phyloP scores from a whole-genome alignment of 140 eudicot species.

The Bidens hawaiensis region DNA sequence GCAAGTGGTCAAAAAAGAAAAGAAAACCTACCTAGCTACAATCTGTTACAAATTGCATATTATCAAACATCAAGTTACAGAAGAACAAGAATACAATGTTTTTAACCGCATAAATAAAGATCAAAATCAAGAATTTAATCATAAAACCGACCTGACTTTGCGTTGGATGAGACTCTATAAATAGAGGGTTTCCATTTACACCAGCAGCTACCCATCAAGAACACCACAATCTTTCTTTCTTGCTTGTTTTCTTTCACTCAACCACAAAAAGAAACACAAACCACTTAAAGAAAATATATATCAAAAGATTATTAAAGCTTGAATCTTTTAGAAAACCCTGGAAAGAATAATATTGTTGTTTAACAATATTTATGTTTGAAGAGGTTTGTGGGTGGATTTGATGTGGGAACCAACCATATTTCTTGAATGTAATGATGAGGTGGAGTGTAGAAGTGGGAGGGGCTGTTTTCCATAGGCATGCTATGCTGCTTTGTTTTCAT shows the following conservation, averaged over 20 bases:
- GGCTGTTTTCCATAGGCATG: conserved; percentile 34
- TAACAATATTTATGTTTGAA: conserved; percentile 11
- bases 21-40: not conserved
- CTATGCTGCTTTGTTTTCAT: conserved; percentile 19
- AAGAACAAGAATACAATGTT: no score
- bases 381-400: conserved; percentile 17
- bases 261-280: conserved; percentile 13
- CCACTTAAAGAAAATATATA: conserved; percentile 21
- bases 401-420: conserved; percentile 28
- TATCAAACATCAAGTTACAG: conserved; percentile 12
- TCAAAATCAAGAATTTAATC: not conserved
- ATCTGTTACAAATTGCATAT: conserved; percentile 10
- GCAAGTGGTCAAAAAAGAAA: not conserved
- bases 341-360: conserved; percentile 16
- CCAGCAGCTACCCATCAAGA: conserved; percentile 82
- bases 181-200: conserved; percentile 62
- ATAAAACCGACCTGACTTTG: conserved; percentile 57
- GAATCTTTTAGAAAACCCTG: conserved; percentile 22
- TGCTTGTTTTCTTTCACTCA: not conserved
- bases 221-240: not conserved
- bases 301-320: conserved; percentile 25
- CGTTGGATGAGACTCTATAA: conserved; percentile 66
- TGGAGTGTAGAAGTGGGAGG: conserved; percentile 37
- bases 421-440: conserved; percentile 46
- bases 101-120: not conserved